Evolutionary conservation across 306 rosid species (phyloP).

Genomic region (Prunus mongolica): DNA sequence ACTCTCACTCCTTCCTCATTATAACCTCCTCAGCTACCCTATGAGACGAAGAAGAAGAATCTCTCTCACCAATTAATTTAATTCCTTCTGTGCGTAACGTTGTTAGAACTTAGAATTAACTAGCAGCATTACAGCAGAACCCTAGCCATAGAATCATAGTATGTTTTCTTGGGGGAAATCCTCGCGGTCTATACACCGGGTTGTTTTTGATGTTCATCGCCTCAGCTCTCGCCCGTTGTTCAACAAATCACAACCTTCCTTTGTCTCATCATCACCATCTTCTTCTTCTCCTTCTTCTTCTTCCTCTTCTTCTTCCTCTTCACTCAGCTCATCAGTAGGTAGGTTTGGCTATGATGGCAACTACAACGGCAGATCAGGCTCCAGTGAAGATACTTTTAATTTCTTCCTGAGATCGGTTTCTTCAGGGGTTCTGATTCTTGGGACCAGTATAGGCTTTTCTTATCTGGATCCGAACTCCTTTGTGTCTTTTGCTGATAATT

Average conservation of each 20-base stretch:
- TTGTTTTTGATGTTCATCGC: conserved; percentile 4
- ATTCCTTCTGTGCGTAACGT: background rate
- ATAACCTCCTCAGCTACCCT: background rate
- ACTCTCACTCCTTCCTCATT: background rate
- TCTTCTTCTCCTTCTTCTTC: conserved; percentile 19
- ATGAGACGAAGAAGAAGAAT: background rate
- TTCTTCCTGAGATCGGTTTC: conserved; percentile 31
- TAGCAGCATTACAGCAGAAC: background rate
- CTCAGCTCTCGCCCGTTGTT: conserved; percentile 21
- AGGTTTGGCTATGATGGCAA: conserved; percentile 12
- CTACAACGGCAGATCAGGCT: background rate
- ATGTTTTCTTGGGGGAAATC: conserved; percentile 60
- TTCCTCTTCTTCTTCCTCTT: conserved; percentile 22
- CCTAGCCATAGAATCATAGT: conserved; percentile 13
- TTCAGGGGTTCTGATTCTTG: conserved; percentile 44
- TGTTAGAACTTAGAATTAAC: background rate
- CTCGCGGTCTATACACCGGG: conserved; percentile 1
- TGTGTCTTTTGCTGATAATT: conserved; percentile 37
- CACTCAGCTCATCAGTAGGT: conserved; percentile 5
- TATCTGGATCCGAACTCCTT: conserved; percentile 21
- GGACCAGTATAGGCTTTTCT: conserved; percentile 45
- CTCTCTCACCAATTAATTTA: background rate
- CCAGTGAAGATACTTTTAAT: conserved; percentile 8
- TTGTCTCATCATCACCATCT: conserved; percentile 16
- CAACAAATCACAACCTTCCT: conserved; percentile 32